Base-by-base conservation (phyloP, 768 basidiomycete species). In the Trametes cingulata region DNA sequence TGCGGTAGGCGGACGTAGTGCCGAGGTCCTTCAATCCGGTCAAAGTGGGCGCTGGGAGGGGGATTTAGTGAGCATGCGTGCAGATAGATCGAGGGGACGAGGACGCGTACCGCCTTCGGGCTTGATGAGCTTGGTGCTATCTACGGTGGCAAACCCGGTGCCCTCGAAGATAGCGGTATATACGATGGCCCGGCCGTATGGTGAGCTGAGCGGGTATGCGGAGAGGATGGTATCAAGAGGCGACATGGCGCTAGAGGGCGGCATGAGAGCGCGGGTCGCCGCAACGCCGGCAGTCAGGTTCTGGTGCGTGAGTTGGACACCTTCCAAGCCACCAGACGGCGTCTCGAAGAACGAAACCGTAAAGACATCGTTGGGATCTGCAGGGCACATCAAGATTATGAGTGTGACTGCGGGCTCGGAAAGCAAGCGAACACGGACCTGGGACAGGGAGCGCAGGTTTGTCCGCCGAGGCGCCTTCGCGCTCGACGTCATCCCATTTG, bases 221-320 rank as follows among this genome's bases (percentile, higher is more conserved):
- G 91, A 95, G 12, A 88, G 79, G 35, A 98, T 76, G 7, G 88
- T 90, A 71, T 97, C 95, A 52, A 88, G 72, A 6, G 86, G 75
- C 5, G 88, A 84, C 41, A 93, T 66, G 13, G 84, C 77, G 66
- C 85, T 84, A 22, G 89, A 82, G 10, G 85, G 76, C 2, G 95
- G 93, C 65, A 96, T 84, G 20, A 95, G 70, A 5, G 86, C 83
- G 36, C 90, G 86, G 22, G 85, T 77, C 3, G 89, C 90, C 0
- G 92, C 85, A n/a, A 95, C 88, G 35, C 92, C 95, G 3, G 95
- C 91, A 2, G 93, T 95, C 58, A 96, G 69, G 64, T 93, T 94
- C 71, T 90, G 82, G 70, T 94, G 91, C 0, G 91, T 91, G 33
- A 95, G 74, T 60, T 86, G 85, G 8, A 81, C 82, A 22, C 82